Conservation (phyloP, 495 filamentous ascomycete genomes). For the Thermochaetoides thermophila region DNA sequence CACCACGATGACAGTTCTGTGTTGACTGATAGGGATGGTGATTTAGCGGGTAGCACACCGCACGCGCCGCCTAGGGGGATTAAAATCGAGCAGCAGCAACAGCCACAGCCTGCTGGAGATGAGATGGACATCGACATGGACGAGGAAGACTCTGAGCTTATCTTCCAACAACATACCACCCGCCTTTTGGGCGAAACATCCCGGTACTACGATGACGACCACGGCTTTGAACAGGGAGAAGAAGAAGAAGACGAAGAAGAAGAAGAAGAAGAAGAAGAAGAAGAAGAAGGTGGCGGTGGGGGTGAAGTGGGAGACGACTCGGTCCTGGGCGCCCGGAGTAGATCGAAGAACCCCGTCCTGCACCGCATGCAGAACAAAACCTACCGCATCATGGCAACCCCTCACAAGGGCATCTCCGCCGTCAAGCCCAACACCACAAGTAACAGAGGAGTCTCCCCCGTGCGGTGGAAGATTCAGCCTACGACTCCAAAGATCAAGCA, state of each 20-base stretch:
- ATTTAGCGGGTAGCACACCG: conserved; percentile 40
- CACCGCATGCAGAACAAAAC: conserved; percentile 86
- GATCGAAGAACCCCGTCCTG: conserved; percentile 54
- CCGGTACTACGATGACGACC: conserved; percentile 18
- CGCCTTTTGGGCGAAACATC: conserved; percentile 42
- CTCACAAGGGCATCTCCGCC: conserved; percentile 35
- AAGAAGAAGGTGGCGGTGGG: too few species aligned
- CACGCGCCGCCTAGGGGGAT: conserved; percentile 43
- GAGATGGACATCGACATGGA: conserved; percentile 9
- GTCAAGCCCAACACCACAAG: too few species aligned
- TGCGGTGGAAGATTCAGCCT: conserved; percentile 22
- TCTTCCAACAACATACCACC: conserved; percentile 27
- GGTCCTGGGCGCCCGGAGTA: conserved; percentile 26
- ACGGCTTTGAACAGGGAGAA: conserved; percentile 11
- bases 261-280: too few species aligned
- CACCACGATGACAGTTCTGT: conserved; percentile 16
- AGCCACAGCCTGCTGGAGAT: conserved; percentile 2
- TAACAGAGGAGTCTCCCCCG: conserved; percentile 17
- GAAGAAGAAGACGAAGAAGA: conserved; percentile 23
- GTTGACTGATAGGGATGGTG: conserved; percentile 33
- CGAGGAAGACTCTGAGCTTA: conserved; percentile 27
- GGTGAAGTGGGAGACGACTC: too few species aligned
- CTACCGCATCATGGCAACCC: conserved; percentile 85
- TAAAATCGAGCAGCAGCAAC: conserved; percentile 17
- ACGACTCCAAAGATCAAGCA: conserved; percentile 12